Evolutionary conservation across 2,329 filamentous ascomycete genomes (phyloP), one percentile per base, ranked within the genome.

Genomic region (Huntiella moniliformis): DNA sequence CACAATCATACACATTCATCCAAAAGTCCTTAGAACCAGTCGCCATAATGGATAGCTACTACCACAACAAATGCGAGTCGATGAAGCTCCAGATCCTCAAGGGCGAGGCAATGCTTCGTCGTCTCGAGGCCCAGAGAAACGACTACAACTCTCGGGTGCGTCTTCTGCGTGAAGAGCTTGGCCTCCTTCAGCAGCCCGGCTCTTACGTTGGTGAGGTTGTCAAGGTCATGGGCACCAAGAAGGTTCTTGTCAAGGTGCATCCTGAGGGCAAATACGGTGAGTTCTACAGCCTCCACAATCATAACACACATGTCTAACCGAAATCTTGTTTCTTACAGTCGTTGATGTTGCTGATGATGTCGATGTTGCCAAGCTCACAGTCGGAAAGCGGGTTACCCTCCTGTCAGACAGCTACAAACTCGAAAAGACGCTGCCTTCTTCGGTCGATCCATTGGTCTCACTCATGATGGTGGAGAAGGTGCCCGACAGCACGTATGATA

Each of bases 391-490:
- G 55, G 91, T 98, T 52, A 94, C 91, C 46, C 74, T 98, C 38
- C 75, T 98, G 49, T 95, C 87, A 56, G 91, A 98, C 63, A 88
- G 84, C 54, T 98, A 98, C 73, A 95, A 95, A 66, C 79, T 98
- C 56, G 91, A 96, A 61, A 95, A 95, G 70, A 92, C 96, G 67
- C 77, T 98, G 7, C 91, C 91, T 15, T 96, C 91, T 46, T 98
- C 91, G 15, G 91, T 98, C 59, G 91, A 98, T 60, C 91, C 91
- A 34, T 81, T 98, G 49, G 91, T 98, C 48, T 98, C 91, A 33
- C 82, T 98, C 61, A 98, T 98, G 91, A 98, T 98, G 91, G 91
- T 98, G 44, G 91, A 98, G 62, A 98, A 98, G 72, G 91, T 98
- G 12, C 91, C 91, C 12, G 91, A 98, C 70, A 95, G 86, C 68